phyloP scores from a whole-genome alignment of 1,284 basidiomycete species.

The Ustilago esculenta region DNA sequence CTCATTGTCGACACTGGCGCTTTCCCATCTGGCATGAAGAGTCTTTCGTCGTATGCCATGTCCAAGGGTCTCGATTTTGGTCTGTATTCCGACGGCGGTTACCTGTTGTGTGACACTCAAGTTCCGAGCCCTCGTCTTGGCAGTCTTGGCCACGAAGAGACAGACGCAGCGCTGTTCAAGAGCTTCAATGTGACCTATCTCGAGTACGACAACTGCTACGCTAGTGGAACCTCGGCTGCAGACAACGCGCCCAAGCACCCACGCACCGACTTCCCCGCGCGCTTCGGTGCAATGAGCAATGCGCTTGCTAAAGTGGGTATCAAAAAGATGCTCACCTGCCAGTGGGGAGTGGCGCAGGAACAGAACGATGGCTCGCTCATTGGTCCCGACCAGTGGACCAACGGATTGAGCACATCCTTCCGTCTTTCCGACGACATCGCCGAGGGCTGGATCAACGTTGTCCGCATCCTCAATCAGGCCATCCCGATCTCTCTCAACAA shows the following conservation, averaged over 20 bases:
- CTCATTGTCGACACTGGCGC: slow-evolving; percentile 67
- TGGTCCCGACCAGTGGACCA: slow-evolving; percentile 56
- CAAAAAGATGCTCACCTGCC: slow-evolving; percentile 72
- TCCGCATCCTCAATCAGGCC: slow-evolving; percentile 30
- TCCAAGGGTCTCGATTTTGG: slow-evolving; percentile 70
- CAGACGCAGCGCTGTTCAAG: slow-evolving; percentile 71
- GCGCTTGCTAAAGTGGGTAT: slow-evolving; percentile 70
- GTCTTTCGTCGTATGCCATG: slow-evolving; percentile 69
- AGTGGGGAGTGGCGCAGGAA: slow-evolving; percentile 67
- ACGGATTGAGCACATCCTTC: slow-evolving; percentile 70
- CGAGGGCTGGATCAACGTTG: slow-evolving; percentile 22
- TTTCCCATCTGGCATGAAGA: slow-evolving; percentile 71
- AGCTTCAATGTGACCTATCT: slow-evolving; percentile 70
- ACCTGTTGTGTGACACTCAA: slow-evolving; percentile 60
- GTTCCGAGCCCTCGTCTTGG: slow-evolving; percentile 66
- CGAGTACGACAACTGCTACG: slow-evolving; percentile 69
- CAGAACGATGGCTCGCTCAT: slow-evolving; percentile 18
- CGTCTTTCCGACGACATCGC: slow-evolving; percentile 65
- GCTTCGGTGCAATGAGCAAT: slow-evolving; percentile 71
- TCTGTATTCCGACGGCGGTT: slow-evolving; percentile 71
- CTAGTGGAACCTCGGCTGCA: slow-evolving; percentile 35
- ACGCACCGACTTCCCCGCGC: slow-evolving; percentile 45
- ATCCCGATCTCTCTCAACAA: slow-evolving; percentile 45
- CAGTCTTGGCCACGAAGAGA: slow-evolving; percentile 70
- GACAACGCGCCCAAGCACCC: slow-evolving; percentile 41